Percentiles rank a stretch among this genome's conserved stretches.
phyloP scores from a whole-genome alignment of 1,284 basidiomycete species.

The Phlebopus sp. region DNA sequence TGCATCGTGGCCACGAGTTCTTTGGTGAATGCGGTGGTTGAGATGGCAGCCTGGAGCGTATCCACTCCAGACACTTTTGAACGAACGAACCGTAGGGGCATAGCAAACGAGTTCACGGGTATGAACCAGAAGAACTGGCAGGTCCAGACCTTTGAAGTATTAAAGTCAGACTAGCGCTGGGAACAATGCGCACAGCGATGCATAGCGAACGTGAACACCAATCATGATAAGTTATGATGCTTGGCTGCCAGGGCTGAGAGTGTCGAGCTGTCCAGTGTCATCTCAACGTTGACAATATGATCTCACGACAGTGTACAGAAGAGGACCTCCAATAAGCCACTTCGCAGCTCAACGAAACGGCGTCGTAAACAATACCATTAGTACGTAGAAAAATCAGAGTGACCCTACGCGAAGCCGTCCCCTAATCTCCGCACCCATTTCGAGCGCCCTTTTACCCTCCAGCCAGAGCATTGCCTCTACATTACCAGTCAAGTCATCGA shows the following conservation, averaged over 20 bases:
- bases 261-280: no score
- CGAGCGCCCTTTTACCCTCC: conserved; percentile 69
- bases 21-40: conserved; percentile 20
- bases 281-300: no score
- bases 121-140: neutral
- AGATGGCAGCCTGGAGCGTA: conserved; percentile 26
- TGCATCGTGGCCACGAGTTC: conserved; percentile 28
- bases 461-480: conserved; percentile 81
- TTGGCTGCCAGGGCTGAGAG: no score
- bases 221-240: no score
- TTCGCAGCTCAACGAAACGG: no score
- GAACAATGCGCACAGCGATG: no score
- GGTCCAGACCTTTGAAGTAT: neutral
- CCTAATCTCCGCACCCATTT: conserved; percentile 58
- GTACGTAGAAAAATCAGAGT: no score
- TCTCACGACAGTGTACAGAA: no score
- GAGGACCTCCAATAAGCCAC: no score
- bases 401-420: conserved; percentile 19
- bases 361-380: no score
- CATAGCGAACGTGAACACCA: no score
- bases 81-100: conserved; percentile 29
- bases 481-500: conserved; percentile 3
- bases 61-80: conserved; percentile 18
- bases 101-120: conserved; percentile 2
- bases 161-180: no score